These are phyloP conservation scores for Megacollybia marginata DNA, from an alignment of 768 basidiomycete species.

Conservation along the genomic window DNA sequence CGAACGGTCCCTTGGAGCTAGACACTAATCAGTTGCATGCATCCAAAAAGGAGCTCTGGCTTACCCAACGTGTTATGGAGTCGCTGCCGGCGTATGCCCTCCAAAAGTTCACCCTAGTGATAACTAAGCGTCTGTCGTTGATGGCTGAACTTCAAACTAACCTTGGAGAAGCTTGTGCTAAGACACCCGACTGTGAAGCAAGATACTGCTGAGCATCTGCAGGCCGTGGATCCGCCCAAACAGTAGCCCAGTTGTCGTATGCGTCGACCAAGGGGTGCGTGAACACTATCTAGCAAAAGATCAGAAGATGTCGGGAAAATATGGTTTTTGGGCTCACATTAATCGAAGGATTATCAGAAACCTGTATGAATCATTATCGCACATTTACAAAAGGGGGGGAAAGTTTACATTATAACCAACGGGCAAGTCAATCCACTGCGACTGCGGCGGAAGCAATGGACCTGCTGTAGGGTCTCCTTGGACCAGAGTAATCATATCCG, in stretches of 20 bases:
- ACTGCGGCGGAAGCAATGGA: constrained; percentile 37
- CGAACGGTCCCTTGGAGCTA: constrained; percentile 59
- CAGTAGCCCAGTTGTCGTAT: constrained; percentile 59
- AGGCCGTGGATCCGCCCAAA: constrained; percentile 45
- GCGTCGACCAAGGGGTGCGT: constrained; percentile 55
- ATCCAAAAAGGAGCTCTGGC: constrained; percentile 5
- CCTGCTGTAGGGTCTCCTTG: constrained; percentile 37
- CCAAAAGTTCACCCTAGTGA: constrained; percentile 53
- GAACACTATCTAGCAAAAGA: constrained; percentile 41
- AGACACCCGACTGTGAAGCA: constrained; percentile 42
- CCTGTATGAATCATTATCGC: constrained; percentile 16
- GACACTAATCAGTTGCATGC: background rate
- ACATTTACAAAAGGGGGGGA: background rate
- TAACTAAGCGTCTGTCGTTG: too few species aligned
- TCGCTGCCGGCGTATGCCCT: constrained; percentile 40
- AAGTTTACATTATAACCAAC: constrained; percentile 41
- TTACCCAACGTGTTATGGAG: constrained; percentile 40
- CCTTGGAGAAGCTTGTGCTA: constrained; percentile 51
- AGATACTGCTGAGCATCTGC: constrained; percentile 54
- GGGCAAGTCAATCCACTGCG: constrained; percentile 51
- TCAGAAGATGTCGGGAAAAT: background rate
- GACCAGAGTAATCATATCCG: constrained; percentile 48
- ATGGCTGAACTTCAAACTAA: constrained; percentile 10
- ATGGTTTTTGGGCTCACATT: constrained; percentile 28
- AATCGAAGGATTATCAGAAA: constrained; percentile 57